Conservation (phyloP, 495 filamentous ascomycete genomes). For the Trichoderma virens region DNA sequence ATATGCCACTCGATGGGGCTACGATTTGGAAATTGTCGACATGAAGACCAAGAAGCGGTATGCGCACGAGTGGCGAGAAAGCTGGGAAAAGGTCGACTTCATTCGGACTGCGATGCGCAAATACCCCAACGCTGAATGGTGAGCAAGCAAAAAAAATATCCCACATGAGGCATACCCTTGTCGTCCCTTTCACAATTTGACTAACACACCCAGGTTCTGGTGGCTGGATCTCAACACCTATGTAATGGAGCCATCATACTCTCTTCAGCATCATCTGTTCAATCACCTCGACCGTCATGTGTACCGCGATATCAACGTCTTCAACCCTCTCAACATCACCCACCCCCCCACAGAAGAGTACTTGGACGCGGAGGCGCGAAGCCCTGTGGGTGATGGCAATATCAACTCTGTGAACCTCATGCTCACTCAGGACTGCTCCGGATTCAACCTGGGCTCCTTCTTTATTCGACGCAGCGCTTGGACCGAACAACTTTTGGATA, state of each 20-base stretch:
- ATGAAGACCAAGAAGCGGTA: conserved; percentile 98
- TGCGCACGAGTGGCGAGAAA: conserved; percentile 97
- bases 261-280: conserved; percentile 86
- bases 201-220: conserved; percentile 72
- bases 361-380: conserved; percentile 65
- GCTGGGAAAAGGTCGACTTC: conserved; percentile 98
- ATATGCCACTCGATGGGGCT: conserved; percentile 84
- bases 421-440: conserved; percentile 86
- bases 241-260: conserved; percentile 93
- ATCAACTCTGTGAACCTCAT: conserved; percentile 74
- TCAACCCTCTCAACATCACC: conserved; percentile 90
- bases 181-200: neutral
- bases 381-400: conserved; percentile 66
- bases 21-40: conserved; percentile 92
- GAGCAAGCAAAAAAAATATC: too few species aligned
- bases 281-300: conserved; percentile 62
- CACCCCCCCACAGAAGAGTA: conserved; percentile 67
- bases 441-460: conserved; percentile 97
- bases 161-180: too few species aligned
- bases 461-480: conserved; percentile 77
- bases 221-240: conserved; percentile 98
- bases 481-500: conserved; percentile 86
- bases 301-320: conserved; percentile 94
- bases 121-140: conserved; percentile 96
- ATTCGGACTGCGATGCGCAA: conserved; percentile 87